Evolutionary conservation across 2,329 filamentous ascomycete species (phyloP).

Genomic region (Diaporthe eres): DNA sequence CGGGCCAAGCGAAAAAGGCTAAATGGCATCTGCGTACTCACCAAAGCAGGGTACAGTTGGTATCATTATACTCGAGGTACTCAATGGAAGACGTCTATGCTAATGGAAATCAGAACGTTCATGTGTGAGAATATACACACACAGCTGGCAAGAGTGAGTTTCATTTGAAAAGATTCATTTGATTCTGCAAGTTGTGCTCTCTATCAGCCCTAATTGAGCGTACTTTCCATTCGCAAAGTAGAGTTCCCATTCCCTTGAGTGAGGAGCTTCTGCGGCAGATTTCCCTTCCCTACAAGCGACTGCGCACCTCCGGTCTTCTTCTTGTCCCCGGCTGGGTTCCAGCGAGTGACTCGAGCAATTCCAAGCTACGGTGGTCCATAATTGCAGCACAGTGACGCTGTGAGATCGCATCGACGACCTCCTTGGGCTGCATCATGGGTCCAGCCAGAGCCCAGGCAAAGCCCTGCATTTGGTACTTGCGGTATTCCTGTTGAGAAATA

Average conservation of each 20-base stretch:
- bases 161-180: not conserved
- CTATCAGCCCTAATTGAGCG: not conserved
- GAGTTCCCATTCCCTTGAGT: too few species aligned
- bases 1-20: not conserved
- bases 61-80: not conserved
- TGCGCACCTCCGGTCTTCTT: not conserved
- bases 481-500: conserved; percentile 46
- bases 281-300: conserved; percentile 2
- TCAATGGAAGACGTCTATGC: not conserved
- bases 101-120: too few species aligned
- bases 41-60: not conserved
- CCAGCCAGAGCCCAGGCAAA: conserved; percentile 53
- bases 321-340: not conserved
- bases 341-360: conserved; percentile 48
- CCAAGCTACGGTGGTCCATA: conserved; percentile 51
- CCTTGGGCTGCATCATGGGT: conserved; percentile 53
- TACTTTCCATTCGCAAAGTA: not conserved
- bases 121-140: not conserved
- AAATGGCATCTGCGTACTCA: not conserved
- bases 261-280: not conserved
- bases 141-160: not conserved
- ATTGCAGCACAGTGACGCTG: conserved; percentile 51
- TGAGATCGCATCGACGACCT: conserved; percentile 51
- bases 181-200: not conserved
- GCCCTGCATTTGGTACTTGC: conserved; percentile 51